Evolutionary conservation across 2,329 filamentous ascomycete species (phyloP).

Genomic region (Xylaria sp.): DNA sequence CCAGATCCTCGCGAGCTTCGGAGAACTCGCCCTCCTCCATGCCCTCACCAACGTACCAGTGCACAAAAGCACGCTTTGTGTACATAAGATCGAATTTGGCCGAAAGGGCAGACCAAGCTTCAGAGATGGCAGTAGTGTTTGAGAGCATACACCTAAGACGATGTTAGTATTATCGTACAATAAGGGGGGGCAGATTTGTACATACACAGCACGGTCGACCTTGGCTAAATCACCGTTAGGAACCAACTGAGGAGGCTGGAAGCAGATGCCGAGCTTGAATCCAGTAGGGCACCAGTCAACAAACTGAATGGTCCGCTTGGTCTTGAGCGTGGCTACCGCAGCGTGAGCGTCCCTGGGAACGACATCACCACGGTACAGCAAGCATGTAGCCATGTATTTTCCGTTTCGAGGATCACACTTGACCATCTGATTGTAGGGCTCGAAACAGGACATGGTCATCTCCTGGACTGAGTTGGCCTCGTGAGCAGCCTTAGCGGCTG

Average conservation of each 20-base stretch:
- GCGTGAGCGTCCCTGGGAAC: constrained; percentile 95
- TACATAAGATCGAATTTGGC: constrained; percentile 99
- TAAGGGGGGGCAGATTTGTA: constrained; percentile 61
- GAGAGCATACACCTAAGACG: constrained; percentile 88
- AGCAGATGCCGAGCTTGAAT: constrained; percentile 99
- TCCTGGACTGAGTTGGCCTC: constrained; percentile 98
- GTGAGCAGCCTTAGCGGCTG: constrained; percentile 93
- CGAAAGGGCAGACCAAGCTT: constrained; percentile 96
- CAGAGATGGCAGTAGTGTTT: constrained; percentile 98
- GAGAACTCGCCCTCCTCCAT: constrained; percentile 99
- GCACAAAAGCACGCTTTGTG: constrained; percentile 99
- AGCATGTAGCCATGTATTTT: constrained; percentile 99
- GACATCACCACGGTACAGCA: constrained; percentile 98
- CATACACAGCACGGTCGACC: constrained; percentile 97
- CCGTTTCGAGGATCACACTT: constrained; percentile 98
- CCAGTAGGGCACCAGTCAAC: constrained; percentile 99
- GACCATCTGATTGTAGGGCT: constrained; percentile 99
- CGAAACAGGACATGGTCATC: constrained; percentile 99
- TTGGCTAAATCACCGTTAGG: constrained; percentile 97
- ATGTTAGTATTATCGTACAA: constrained; percentile 32
- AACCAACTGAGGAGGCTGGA: constrained; percentile 95
- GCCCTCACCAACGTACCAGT: constrained; percentile 99
- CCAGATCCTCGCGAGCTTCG: constrained; percentile 97
- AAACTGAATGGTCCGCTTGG: constrained; percentile 98
- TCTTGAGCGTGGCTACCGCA: constrained; percentile 96